These are phyloP conservation scores for Amylocarpus encephaloides DNA, from an alignment of 2,329 filamentous ascomycete genomes.

Conservation along the genomic window DNA sequence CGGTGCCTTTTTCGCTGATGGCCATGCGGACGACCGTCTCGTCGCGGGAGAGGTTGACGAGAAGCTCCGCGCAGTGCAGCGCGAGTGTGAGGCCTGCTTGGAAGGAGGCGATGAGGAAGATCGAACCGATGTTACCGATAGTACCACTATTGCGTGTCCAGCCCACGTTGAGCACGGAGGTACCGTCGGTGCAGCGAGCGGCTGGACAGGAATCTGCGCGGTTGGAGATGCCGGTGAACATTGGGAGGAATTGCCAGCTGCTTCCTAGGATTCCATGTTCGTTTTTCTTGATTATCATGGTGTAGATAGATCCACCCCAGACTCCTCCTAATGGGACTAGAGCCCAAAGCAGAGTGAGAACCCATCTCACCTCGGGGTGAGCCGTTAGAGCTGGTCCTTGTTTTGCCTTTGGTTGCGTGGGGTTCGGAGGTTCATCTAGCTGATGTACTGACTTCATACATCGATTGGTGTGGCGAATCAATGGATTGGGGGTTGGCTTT, in stretches of 20 bases:
- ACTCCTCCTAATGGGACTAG: conserved; percentile 12
- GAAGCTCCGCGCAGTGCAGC: conserved; percentile 45
- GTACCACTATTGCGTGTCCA: conserved; percentile 21
- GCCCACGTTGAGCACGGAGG: conserved; percentile 26
- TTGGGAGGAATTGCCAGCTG: conserved; percentile 25
- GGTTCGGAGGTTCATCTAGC: conserved; percentile 12
- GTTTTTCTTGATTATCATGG: conserved; percentile 17
- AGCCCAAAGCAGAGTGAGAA: conserved; percentile 22
- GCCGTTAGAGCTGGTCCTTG: conserved; percentile 24
- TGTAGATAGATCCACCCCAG: conserved; percentile 17
- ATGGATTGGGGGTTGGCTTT: conserved; percentile 8
- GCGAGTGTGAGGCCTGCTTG: conserved; percentile 24
- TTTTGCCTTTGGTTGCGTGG: conserved; percentile 14
- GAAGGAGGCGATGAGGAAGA: conserved; percentile 26
- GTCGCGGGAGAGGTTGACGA: conserved; percentile 45
- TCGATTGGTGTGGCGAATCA: conserved; percentile 8
- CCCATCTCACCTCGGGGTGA: conserved; percentile 20
- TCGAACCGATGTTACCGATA: conserved; percentile 20
- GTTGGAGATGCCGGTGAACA: conserved; percentile 19
- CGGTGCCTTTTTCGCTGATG: conserved; percentile 22
- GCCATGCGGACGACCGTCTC: conserved; percentile 28
- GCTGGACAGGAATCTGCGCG: conserved; percentile 5
- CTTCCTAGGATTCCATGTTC: conserved; percentile 22
- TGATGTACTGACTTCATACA: conserved; percentile 29
- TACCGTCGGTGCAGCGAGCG: conserved; percentile 24